Evolutionary conservation across 305 asterid species (phyloP).

Genomic region (Rubia peregrina): DNA sequence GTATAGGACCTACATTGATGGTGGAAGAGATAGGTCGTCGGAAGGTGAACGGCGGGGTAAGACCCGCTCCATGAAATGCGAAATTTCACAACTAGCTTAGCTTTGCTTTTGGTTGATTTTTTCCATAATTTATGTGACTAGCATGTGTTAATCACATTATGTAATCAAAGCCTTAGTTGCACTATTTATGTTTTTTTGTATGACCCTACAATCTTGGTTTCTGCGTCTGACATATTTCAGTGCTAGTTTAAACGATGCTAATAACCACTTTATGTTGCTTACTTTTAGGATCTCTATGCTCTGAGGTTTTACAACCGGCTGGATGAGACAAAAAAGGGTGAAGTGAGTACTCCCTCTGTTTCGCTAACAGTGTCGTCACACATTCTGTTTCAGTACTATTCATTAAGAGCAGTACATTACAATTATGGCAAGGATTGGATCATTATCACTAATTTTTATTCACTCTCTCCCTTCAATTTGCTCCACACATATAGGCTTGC

Average conservation of each 20-base stretch:
- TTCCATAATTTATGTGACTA: slow-evolving; percentile 2
- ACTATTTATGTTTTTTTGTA: background rate
- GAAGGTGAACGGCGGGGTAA: slow-evolving; percentile 67
- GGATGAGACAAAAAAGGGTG: slow-evolving; percentile 89
- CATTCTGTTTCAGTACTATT: background rate
- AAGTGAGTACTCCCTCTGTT: slow-evolving; percentile 47
- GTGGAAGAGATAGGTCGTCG: slow-evolving; percentile 84
- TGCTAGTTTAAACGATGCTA: background rate
- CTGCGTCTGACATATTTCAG: background rate
- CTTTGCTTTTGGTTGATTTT: slow-evolving; percentile 3
- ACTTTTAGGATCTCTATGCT: slow-evolving; percentile 64
- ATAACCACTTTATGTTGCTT: background rate
- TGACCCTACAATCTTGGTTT: background rate
- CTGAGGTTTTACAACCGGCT: slow-evolving; percentile 78
- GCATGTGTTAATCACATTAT: background rate
- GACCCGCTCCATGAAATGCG: slow-evolving; percentile 17
- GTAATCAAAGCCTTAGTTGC: background rate
- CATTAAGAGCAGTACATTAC: no score
- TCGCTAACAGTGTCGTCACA: background rate
- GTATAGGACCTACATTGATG: slow-evolving; percentile 67
- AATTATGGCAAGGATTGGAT: no score
- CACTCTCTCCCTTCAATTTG: no score
- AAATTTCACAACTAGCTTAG: background rate
- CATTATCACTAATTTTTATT: no score
- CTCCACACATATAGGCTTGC: no score